phyloP scores from a whole-genome alignment of 331 rosid species.

The Acacia concinna region DNA sequence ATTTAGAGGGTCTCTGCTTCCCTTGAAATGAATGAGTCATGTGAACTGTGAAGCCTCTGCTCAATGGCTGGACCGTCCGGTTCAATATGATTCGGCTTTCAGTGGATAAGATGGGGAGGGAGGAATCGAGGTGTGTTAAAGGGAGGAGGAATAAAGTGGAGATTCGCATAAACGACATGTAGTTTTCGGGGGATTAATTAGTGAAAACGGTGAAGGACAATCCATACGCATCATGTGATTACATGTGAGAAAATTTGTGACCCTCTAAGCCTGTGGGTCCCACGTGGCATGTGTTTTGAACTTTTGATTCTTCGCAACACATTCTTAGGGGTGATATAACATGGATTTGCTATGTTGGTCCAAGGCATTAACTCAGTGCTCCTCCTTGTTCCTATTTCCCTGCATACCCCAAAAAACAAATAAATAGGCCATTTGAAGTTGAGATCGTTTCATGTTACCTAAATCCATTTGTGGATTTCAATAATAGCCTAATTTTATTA shows the following conservation, averaged over 20 bases:
- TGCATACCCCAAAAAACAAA: conserved; percentile 26
- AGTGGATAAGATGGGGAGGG: neutral
- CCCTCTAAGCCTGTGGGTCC: conserved; percentile 43
- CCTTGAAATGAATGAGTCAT: neutral
- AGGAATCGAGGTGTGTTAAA: conserved; percentile 2
- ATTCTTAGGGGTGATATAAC: conserved; percentile 49
- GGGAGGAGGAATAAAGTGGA: conserved; percentile 29
- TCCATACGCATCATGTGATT: conserved; percentile 72
- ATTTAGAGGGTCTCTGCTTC: neutral
- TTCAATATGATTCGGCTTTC: neutral
- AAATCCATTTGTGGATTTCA: neutral
- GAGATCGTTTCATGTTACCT: conserved; percentile 37
- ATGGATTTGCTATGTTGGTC: conserved; percentile 73
- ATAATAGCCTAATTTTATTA: neutral
- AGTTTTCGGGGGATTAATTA: conserved; percentile 24
- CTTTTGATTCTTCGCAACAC: conserved; percentile 60
- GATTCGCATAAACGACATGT: conserved; percentile 18
- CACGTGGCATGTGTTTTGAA: conserved; percentile 82
- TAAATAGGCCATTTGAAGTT: conserved; percentile 24
- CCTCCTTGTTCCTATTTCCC: conserved; percentile 35
- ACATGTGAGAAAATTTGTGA: conserved; percentile 60
- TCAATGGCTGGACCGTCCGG: neutral
- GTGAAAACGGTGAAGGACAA: conserved; percentile 55
- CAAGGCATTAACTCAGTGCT: conserved; percentile 46
- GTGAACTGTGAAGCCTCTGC: no score